Percentiles rank a stretch among this genome's conserved stretches.
Conservation (phyloP, 768 basidiomycete species). For the Lentinula sp. region DNA sequence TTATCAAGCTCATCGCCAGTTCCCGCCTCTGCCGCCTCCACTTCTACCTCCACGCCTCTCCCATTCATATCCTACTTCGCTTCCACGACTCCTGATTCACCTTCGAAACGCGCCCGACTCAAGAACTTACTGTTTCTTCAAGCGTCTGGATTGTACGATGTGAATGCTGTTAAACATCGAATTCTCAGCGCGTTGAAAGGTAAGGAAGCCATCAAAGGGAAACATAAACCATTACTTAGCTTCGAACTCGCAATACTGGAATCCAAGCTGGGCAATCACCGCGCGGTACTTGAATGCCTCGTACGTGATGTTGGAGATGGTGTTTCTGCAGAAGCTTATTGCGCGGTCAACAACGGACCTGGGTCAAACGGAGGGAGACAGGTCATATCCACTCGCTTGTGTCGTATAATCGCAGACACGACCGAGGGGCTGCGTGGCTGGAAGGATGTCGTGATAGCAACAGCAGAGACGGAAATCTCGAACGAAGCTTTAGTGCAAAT, state of each 20-base stretch:
- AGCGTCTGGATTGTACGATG: slow-evolving; percentile 66
- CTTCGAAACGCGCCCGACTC: slow-evolving; percentile 64
- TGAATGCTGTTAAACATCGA: slow-evolving; percentile 33
- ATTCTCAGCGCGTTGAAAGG: slow-evolving; percentile 68
- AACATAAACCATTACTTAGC: background rate
- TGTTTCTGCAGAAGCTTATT: slow-evolving; percentile 80
- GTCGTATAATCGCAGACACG: slow-evolving; percentile 44
- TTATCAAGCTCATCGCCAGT: background rate
- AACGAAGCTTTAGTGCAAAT: slow-evolving; percentile 60
- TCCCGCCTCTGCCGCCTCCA: slow-evolving; percentile 8
- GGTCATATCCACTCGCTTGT: slow-evolving; percentile 57
- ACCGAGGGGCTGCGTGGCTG: slow-evolving; percentile 32
- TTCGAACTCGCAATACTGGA: background rate
- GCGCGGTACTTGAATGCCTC: slow-evolving; percentile 57
- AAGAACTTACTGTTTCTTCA: slow-evolving; percentile 78
- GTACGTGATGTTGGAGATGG: slow-evolving; percentile 68
- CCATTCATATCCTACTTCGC: slow-evolving; percentile 69
- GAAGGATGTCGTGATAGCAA: slow-evolving; percentile 17
- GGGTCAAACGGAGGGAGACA: slow-evolving; percentile 50
- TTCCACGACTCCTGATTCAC: slow-evolving; percentile 77
- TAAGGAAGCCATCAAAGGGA: slow-evolving; percentile 49
- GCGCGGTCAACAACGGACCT: slow-evolving; percentile 29
- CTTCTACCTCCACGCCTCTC: slow-evolving; percentile 18
- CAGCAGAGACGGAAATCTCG: slow-evolving; percentile 37
- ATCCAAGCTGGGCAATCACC: slow-evolving; percentile 45